Conservation (phyloP, 306 rosid species). For the Echinosophora koreensis region DNA sequence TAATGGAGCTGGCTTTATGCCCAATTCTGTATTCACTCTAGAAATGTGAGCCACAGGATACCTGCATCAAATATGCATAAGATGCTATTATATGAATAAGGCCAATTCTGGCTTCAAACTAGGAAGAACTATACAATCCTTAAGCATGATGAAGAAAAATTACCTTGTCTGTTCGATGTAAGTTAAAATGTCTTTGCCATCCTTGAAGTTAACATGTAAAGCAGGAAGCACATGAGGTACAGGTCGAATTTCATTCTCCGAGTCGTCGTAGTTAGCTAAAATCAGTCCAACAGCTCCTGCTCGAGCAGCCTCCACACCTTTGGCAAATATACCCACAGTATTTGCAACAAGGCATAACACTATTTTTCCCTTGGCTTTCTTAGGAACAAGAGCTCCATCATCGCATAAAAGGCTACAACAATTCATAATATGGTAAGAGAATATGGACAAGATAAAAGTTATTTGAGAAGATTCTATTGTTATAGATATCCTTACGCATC, state of each 20-base stretch:
- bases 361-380: slow-evolving; percentile 63
- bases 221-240: slow-evolving; percentile 61
- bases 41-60: slow-evolving; percentile 62
- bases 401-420: slow-evolving; percentile 44
- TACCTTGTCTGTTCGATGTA: slow-evolving; percentile 68
- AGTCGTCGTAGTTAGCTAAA: slow-evolving; percentile 30
- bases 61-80: slow-evolving; percentile 42
- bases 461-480: too few relatives aligned
- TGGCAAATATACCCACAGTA: not conserved
- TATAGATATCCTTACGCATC: slow-evolving; percentile 48
- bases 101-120: not conserved
- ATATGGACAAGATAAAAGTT: not conserved
- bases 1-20: slow-evolving; percentile 56
- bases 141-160: not conserved
- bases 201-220: slow-evolving; percentile 46
- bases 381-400: slow-evolving; percentile 51
- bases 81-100: not conserved
- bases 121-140: not conserved
- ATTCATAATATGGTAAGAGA: not conserved
- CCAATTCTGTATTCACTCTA: slow-evolving; percentile 49
- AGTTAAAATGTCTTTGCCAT: slow-evolving; percentile 42
- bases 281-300: slow-evolving; percentile 71
- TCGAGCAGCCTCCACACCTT: slow-evolving; percentile 43
- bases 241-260: slow-evolving; percentile 37
- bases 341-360: slow-evolving; percentile 55